Percentiles rank a stretch among this genome's conserved stretches.
phyloP scores from a whole-genome alignment of 257 asterid species.

The Scutellaria galericulata region DNA sequence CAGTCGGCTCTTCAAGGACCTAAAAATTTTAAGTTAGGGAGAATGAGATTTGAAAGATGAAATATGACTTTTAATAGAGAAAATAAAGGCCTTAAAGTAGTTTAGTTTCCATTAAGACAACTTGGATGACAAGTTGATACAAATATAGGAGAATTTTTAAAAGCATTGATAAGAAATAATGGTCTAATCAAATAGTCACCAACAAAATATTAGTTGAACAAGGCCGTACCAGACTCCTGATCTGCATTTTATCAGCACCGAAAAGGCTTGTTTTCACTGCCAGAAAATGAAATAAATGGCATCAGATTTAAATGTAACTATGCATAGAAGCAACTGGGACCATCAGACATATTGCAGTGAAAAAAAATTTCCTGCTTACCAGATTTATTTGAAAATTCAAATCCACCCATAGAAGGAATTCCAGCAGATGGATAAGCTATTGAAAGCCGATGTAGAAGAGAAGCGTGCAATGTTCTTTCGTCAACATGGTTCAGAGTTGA shows the following conservation, averaged over 20 bases:
- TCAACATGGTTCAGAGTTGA: conserved; percentile 49
- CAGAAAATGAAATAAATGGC: conserved; percentile 38
- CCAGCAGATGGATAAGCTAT: conserved; percentile 65
- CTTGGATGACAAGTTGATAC: background rate
- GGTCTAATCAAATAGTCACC: background rate
- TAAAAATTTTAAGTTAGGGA: conserved; percentile 37
- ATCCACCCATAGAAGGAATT: conserved; percentile 71
- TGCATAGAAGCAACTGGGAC: background rate
- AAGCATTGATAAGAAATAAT: background rate
- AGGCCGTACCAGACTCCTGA: conserved; percentile 71
- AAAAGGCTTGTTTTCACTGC: conserved; percentile 70
- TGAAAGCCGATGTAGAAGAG: conserved; percentile 74
- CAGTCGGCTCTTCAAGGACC: conserved; percentile 74
- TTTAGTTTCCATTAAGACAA: conserved; percentile 1
- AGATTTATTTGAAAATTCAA: conserved; percentile 69
- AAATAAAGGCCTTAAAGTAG: conserved; percentile 21
- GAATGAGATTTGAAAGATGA: conserved; percentile 17
- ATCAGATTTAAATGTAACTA: conserved; percentile 31
- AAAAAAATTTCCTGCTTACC: conserved; percentile 49
- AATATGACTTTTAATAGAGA: background rate
- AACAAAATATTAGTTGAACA: conserved; percentile 22
- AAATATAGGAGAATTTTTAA: conserved; percentile 10
- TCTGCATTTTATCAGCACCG: conserved; percentile 64
- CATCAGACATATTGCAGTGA: conserved; percentile 9
- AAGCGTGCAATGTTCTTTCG: conserved; percentile 56